Conservation (phyloP, 805 yeast species). For the Henningerozyma blattae region DNA sequence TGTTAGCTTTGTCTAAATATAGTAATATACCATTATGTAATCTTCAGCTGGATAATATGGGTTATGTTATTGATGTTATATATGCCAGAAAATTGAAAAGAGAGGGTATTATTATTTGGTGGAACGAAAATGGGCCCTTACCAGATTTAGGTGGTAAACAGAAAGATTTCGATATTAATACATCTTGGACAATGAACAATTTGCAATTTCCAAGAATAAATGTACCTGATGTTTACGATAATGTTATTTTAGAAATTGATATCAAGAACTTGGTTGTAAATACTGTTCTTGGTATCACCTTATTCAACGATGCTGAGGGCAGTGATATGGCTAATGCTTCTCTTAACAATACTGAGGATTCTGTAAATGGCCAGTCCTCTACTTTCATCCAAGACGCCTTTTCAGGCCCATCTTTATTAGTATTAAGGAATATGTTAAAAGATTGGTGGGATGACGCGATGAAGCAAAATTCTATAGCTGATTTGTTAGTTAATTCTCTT, state of each 20-base stretch:
- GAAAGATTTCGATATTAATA: conserved; percentile 40
- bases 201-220: conserved; percentile 62
- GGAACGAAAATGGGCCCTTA: conserved; percentile 61
- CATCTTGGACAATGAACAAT: conserved; percentile 33
- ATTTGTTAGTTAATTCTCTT: conserved; percentile 67
- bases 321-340: conserved; percentile 50
- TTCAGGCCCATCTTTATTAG: conserved; percentile 58
- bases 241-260: conserved; percentile 67
- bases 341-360: conserved; percentile 17
- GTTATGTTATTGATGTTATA: conserved; percentile 70
- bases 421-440: conserved; percentile 63
- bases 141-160: conserved; percentile 84
- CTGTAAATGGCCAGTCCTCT: conserved; percentile 11
- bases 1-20: conserved; percentile 54
- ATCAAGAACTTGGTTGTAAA: conserved; percentile 74
- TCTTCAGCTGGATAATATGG: conserved; percentile 62
- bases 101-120: conserved; percentile 74
- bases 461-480: conserved; percentile 56
- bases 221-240: conserved; percentile 66
- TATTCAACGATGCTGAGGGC: conserved; percentile 83
- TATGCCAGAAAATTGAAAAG: conserved; percentile 68
- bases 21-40: conserved; percentile 83
- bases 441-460: conserved; percentile 92
- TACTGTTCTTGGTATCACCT: conserved; percentile 72
- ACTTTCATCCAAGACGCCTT: conserved; percentile 72